phyloP scores from a whole-genome alignment of 306 rosid genomes.

The Rosa chinensis region DNA sequence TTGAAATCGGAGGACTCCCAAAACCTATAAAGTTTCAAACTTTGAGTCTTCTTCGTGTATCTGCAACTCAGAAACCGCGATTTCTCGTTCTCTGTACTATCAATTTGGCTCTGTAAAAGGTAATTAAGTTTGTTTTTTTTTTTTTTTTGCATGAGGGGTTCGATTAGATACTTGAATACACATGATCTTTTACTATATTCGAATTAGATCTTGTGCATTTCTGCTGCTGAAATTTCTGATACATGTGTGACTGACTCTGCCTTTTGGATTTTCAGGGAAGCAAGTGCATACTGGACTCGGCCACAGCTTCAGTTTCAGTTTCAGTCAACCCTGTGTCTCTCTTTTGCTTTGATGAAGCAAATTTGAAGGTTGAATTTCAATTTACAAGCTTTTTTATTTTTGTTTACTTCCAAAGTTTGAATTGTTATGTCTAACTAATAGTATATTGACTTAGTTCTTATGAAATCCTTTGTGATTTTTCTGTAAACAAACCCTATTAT shows the following conservation, averaged over 20 bases:
- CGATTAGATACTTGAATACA: too few species aligned
- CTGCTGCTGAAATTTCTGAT: background rate
- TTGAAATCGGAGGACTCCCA: slow-evolving; percentile 12
- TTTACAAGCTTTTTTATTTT: background rate
- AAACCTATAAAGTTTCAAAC: background rate
- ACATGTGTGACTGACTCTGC: background rate
- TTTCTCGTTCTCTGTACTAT: background rate
- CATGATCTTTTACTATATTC: background rate
- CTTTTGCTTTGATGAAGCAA: slow-evolving; percentile 25
- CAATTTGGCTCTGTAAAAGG: background rate
- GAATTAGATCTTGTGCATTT: slow-evolving; percentile 26
- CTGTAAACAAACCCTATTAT: background rate
- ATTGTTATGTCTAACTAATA: background rate
- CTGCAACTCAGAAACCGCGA: background rate
- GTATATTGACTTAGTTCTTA: background rate
- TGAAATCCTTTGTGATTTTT: background rate
- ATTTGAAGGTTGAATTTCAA: slow-evolving; percentile 38
- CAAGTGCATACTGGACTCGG: slow-evolving; percentile 12
- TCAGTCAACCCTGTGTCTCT: slow-evolving; percentile 1
- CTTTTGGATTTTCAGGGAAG: slow-evolving; percentile 23
- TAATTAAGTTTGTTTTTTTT: background rate
- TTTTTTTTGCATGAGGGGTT: background rate
- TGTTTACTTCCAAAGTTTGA: background rate
- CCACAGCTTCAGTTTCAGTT: slow-evolving; percentile 32
- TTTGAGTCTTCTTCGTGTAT: background rate